Base-by-base conservation (phyloP, 345 rosid genomes). In the Gossypium rotundifolium region DNA sequence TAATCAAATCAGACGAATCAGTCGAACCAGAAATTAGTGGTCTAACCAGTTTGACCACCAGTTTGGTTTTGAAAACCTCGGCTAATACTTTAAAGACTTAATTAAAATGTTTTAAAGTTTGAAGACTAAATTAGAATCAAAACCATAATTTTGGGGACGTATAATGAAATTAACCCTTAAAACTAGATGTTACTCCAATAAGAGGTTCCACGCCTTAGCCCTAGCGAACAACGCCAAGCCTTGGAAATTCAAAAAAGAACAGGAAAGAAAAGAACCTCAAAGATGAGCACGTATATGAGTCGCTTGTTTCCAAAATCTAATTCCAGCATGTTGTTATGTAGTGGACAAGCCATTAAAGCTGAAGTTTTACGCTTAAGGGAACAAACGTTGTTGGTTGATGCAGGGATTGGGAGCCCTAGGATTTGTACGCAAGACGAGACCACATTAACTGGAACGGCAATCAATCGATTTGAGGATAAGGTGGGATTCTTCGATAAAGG, bases 381-480 rank as follows among this genome's bases (percentile, higher is more conserved):
- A 17, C 22, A 64, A 3, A 64, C 13, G 0, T 9, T 40, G 25
- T n/a, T 64, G 25, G 68, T 64, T 12, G 49, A 64, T n/a, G 68
- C 68, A n/a, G 68, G 68, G n/a, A n/a, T 64, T 4, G 68, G 68
- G 14, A n/a, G 20, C 22, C 66, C 66, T 38, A 62, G 45, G 33
- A 29, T 62, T 33, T 62, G 66, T 62, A 29, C 2, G 6, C 45
- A 62, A 33, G 66, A 62, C n/a, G 66, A 62, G 66, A 29, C 45
- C 2, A 29, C 45, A 3, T 2, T 3, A 7, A 14, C 66, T 11
- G 11, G 44, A 62, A 2, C 16, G 5, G 18, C 20, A 16, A 17
- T 16, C 45, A 29, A 62, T 17, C n/a, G 66, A 38, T 62, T 62
- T 9, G 45, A 62, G 44, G 18, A 62, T 14, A 62, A 62, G 44